These are phyloP conservation scores for Verbascum thapsus DNA, from an alignment of 257 asterid genomes.

Conservation along the genomic window DNA sequence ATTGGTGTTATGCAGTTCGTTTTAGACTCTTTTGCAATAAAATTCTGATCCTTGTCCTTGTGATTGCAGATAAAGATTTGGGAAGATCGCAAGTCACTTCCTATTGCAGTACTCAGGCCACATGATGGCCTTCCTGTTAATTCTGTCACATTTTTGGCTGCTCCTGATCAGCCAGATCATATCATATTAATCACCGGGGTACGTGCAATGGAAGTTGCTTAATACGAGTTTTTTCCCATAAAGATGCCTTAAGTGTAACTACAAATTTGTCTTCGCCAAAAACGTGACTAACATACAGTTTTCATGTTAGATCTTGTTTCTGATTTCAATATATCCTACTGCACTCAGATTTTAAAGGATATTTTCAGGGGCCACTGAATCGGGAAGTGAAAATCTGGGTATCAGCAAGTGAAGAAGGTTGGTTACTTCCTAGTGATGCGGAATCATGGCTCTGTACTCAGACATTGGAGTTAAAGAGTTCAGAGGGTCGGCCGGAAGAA, in stretches of 20 bases:
- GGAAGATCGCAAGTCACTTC: constrained; percentile 84
- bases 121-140: constrained; percentile 91
- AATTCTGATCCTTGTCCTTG: constrained; percentile 6
- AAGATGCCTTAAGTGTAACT: background rate
- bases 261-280: background rate
- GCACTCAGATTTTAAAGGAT: constrained; percentile 31
- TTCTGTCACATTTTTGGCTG: constrained; percentile 91
- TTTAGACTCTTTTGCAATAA: background rate
- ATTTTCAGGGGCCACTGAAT: constrained; percentile 81
- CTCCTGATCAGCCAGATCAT: constrained; percentile 90
- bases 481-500: constrained; percentile 68
- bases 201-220: constrained; percentile 14
- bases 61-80: constrained; percentile 86
- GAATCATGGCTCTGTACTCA: constrained; percentile 94
- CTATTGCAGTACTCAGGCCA: constrained; percentile 91
- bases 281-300: background rate
- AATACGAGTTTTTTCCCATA: background rate
- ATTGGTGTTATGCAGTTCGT: background rate
- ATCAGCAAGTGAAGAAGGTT: constrained; percentile 94
- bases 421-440: constrained; percentile 92
- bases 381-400: constrained; percentile 88
- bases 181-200: constrained; percentile 98
- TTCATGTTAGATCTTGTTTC: constrained; percentile 16
- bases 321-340: constrained; percentile 16
- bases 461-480: constrained; percentile 77